Evolutionary conservation across 768 basidiomycete genomes (phyloP).

Genomic region (Boletus bicolor): DNA sequence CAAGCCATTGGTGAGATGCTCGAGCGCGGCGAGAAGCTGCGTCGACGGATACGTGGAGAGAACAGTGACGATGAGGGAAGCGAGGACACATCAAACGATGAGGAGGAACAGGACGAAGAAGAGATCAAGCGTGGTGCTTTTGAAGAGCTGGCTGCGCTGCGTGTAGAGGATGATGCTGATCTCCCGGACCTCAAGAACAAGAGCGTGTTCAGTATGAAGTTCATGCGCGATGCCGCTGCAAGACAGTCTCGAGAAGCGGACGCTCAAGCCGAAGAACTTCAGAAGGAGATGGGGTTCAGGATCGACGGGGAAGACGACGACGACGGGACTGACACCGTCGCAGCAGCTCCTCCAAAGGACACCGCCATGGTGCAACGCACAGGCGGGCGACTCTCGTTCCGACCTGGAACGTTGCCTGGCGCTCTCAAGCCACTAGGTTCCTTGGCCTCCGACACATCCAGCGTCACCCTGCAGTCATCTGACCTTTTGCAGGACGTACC

Average conservation of each 20-base stretch:
- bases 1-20: constrained; percentile 84
- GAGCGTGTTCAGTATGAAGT: constrained; percentile 93
- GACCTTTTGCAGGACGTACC: constrained; percentile 42
- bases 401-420: constrained; percentile 42
- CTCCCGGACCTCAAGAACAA: constrained; percentile 41
- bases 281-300: constrained; percentile 58
- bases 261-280: constrained; percentile 68
- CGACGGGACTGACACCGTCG: constrained; percentile 27
- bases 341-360: constrained; percentile 32
- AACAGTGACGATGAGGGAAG: constrained; percentile 54
- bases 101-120: constrained; percentile 39
- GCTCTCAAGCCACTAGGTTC: constrained; percentile 28
- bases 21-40: constrained; percentile 72
- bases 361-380: constrained; percentile 46
- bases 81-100: constrained; percentile 41
- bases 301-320: constrained; percentile 32
- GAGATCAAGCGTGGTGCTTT: constrained; percentile 65
- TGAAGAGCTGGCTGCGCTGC: constrained; percentile 64
- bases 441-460: constrained; percentile 56
- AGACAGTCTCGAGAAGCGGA: constrained; percentile 56
- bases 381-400: constrained; percentile 65
- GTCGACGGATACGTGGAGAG: constrained; percentile 70
- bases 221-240: constrained; percentile 91
- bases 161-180: constrained; percentile 36
- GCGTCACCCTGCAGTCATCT: constrained; percentile 62